Percentiles rank a stretch among this genome's conserved stretches.
These are phyloP conservation scores for Colletotrichum gloeosporioides DNA, from an alignment of 2,329 filamentous ascomycete genomes.

Conservation along the genomic window DNA sequence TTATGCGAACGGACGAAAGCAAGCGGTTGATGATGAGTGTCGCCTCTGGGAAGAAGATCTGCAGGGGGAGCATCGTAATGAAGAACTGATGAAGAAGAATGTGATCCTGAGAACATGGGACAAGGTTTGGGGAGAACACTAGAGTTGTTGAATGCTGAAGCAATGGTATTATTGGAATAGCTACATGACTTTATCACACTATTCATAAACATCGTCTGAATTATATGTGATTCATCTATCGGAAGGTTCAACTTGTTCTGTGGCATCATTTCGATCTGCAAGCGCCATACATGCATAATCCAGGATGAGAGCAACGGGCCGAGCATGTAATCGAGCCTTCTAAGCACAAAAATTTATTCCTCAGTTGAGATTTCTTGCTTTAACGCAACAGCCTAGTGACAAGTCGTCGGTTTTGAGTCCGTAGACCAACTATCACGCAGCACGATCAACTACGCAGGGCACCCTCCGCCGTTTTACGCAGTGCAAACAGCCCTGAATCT, in stretches of 20 bases:
- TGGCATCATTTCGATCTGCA: not conserved
- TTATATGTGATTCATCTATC: too few species aligned
- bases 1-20: slow-evolving; percentile 55
- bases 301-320: not conserved
- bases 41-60: slow-evolving; percentile 48
- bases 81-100: slow-evolving; percentile 38
- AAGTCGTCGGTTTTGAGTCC: not conserved
- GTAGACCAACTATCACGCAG: not conserved
- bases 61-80: slow-evolving; percentile 48
- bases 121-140: slow-evolving; percentile 34
- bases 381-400: not conserved
- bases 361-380: not conserved
- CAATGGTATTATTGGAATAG: rapidly evolving
- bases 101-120: slow-evolving; percentile 41
- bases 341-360: not conserved
- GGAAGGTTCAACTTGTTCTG: not conserved
- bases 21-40: slow-evolving; percentile 66
- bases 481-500: not conserved
- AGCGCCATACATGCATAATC: not conserved
- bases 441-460: not conserved
- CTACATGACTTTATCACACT: not conserved
- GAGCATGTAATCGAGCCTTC: rapidly evolving
- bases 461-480: not conserved
- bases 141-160: not conserved
- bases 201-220: too few species aligned